A percentile compares a stretch with the other conserved stretches of the same genome.
Evolutionary conservation across 164 flowering plant species (phyloP).

Genomic region (Liquidambar formosana): DNA sequence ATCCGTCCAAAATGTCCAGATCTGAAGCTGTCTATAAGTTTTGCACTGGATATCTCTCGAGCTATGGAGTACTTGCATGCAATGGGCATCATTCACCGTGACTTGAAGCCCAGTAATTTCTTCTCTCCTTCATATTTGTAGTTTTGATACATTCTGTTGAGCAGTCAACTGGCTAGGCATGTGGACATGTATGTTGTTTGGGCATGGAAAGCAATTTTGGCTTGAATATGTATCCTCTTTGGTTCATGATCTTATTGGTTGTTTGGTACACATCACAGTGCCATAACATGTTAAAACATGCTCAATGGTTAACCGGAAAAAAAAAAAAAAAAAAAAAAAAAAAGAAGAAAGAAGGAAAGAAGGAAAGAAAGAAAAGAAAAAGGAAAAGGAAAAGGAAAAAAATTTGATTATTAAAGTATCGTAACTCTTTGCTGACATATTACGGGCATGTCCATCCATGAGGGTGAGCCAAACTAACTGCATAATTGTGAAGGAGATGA

Average conservation of each 20-base stretch:
- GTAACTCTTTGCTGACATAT: not conserved
- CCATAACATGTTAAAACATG: not conserved
- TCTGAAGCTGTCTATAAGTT: constrained; percentile 21
- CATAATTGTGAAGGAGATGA: not conserved
- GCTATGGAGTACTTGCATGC: constrained; percentile 40
- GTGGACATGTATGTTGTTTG: not conserved
- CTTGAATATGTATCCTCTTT: not conserved
- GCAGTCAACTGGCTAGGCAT: not conserved
- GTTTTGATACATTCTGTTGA: not conserved
- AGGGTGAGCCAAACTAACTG: constrained; percentile 1
- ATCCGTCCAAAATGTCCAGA: constrained; percentile 27
- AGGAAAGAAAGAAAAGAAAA: too few relatives aligned
- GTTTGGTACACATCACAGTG: not conserved
- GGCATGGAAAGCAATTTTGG: not conserved
- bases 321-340: not conserved
- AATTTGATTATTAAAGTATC: not conserved
- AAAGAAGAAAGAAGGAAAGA: too few relatives aligned
- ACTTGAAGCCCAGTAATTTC: constrained; percentile 34
- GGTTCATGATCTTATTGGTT: not conserved
- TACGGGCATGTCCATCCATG: not conserved
- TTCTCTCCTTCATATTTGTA: not conserved
- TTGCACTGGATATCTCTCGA: constrained; percentile 31
- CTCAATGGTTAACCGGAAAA: too few relatives aligned
- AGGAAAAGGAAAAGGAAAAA: too few relatives aligned
- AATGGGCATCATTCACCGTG: constrained; percentile 39